Percentiles rank a stretch among this genome's conserved stretches.
Conservation (phyloP, 345 rosid species). For the Sisymbrium altissimum region DNA sequence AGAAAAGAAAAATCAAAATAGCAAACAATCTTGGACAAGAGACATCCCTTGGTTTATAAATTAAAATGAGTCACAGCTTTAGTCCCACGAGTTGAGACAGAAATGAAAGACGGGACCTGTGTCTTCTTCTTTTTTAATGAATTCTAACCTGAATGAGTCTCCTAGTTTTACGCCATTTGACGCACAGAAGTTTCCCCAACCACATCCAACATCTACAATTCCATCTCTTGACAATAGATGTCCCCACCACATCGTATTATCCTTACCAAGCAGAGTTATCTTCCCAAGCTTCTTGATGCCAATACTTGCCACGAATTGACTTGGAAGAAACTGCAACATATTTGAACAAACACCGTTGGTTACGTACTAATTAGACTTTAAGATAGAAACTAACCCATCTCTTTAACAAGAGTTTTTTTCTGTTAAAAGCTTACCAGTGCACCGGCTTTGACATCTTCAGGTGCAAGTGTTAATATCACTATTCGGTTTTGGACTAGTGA, state of each 20-base stretch:
- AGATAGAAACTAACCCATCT: neutral
- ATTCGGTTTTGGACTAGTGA: neutral
- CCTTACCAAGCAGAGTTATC: neutral
- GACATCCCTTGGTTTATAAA: neutral
- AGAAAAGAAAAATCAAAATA: neutral
- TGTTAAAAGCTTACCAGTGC: neutral
- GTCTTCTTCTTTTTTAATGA: neutral
- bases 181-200: neutral
- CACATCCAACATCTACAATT: neutral
- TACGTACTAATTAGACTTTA: neutral
- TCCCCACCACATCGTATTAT: neutral
- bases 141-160: neutral
- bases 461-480: neutral
- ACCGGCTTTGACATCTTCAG: neutral
- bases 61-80: neutral
- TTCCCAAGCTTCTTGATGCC: neutral
- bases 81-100: neutral
- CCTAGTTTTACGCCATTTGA: neutral
- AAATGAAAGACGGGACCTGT: neutral
- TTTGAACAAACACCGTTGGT: neutral
- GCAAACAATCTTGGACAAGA: neutral
- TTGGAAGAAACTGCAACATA: conserved; percentile 12
- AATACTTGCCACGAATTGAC: neutral
- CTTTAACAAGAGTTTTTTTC: neutral
- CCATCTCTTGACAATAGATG: neutral